Conservation (phyloP, 805 yeast genomes). For the Kluyveromyces starmeri region DNA sequence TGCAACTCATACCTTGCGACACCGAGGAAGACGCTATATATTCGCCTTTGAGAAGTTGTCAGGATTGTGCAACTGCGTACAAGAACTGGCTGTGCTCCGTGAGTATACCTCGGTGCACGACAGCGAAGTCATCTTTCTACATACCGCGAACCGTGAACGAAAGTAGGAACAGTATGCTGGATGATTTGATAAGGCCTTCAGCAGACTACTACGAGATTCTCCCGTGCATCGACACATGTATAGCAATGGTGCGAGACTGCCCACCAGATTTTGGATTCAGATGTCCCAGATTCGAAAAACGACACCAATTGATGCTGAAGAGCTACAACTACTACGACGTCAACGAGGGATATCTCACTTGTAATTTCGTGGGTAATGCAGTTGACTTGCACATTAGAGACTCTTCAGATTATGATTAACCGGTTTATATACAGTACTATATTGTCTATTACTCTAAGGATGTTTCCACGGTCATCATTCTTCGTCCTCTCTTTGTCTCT, state of each 20-base stretch:
- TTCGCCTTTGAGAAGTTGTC: slow-evolving; percentile 69
- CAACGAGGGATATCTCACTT: slow-evolving; percentile 25
- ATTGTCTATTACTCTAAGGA: no score
- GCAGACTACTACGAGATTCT: slow-evolving; percentile 63
- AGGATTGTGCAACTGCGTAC: slow-evolving; percentile 62
- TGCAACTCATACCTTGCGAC: slow-evolving; percentile 72
- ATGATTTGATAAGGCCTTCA: slow-evolving; percentile 45
- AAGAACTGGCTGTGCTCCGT: slow-evolving; percentile 86
- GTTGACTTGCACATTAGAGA: slow-evolving; percentile 9
- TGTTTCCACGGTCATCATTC: no score
- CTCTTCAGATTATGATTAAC: background rate
- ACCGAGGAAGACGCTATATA: slow-evolving; percentile 53
- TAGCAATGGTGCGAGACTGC: slow-evolving; percentile 72
- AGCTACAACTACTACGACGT: slow-evolving; percentile 26
- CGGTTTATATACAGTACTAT: no score
- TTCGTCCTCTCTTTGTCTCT: no score
- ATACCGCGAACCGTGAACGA: slow-evolving; percentile 36
- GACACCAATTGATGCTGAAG: slow-evolving; percentile 13
- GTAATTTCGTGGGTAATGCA: slow-evolving; percentile 34
- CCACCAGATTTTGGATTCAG: slow-evolving; percentile 66
- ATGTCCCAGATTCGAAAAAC: slow-evolving; percentile 47
- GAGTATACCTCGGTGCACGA: slow-evolving; percentile 78
- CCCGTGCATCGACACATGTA: slow-evolving; percentile 80
- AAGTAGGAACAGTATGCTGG: slow-evolving; percentile 56
- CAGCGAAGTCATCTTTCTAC: slow-evolving; percentile 37